Percentiles rank a stretch among this genome's conserved stretches.
Conservation (phyloP, 176 grass and related monocot species). For the Pontederia crassipes region DNA sequence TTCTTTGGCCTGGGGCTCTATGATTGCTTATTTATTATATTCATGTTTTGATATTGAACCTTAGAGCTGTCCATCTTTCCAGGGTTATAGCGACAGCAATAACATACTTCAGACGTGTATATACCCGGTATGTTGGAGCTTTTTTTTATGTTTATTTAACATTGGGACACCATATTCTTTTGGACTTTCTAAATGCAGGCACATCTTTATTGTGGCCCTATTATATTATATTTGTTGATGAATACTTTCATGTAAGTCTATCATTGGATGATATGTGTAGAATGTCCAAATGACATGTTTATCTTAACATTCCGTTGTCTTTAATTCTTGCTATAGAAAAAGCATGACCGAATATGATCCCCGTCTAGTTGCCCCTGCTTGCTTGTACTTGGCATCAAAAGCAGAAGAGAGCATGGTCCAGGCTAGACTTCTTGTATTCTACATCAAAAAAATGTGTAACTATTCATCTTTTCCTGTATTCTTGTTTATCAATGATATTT, state of each 20-base stretch:
- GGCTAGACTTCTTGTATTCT: constrained; percentile 96
- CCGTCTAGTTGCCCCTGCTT: constrained; percentile 78
- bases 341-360: constrained; percentile 94
- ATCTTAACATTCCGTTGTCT: not conserved
- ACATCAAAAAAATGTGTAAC: constrained; percentile 97
- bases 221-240: too few species aligned
- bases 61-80: constrained; percentile 28
- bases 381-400: constrained; percentile 97
- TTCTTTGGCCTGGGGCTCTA: too few species aligned
- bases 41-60: not conserved
- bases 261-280: too few species aligned
- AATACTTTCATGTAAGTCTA: too few species aligned
- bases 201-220: too few species aligned
- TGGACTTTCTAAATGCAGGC: too few species aligned
- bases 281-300: too few species aligned
- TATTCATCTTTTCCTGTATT: constrained; percentile 12
- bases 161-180: not conserved
- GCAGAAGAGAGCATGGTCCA: constrained; percentile 95
- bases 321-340: constrained; percentile 31
- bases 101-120: constrained; percentile 95
- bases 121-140: constrained; percentile 55
- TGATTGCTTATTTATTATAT: not conserved
- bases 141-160: not conserved
- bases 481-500: too few species aligned
- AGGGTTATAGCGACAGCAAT: constrained; percentile 93